Conservation (phyloP, 2,329 filamentous ascomycete species). For the Fusarium temperatum region DNA sequence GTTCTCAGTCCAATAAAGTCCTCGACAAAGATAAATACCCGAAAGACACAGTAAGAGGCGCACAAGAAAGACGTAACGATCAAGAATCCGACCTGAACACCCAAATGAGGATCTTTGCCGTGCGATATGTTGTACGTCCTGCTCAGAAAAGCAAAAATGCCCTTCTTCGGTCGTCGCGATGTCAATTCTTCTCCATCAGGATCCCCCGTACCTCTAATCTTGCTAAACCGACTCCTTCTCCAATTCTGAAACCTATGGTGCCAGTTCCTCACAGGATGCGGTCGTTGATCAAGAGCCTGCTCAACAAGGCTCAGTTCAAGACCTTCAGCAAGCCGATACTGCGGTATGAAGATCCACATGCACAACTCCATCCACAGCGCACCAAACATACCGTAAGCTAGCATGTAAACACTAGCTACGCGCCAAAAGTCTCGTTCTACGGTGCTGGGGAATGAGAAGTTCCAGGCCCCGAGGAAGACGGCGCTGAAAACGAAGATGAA, state of each 20-base stretch:
- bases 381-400: background rate
- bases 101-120: background rate
- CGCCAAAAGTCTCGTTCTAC: constrained; percentile 11
- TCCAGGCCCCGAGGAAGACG: constrained; percentile 10
- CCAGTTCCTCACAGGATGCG: background rate
- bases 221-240: background rate
- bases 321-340: background rate
- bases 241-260: background rate
- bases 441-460: background rate
- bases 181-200: background rate
- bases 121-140: constrained; percentile 5
- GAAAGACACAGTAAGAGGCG: background rate
- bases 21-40: constrained; percentile 1
- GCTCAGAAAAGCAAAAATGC: background rate
- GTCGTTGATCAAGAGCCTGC: background rate
- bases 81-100: background rate
- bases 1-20: constrained; percentile 5
- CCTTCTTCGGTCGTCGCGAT: background rate
- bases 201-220: background rate
- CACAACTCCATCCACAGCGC: constrained; percentile 12
- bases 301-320: background rate
- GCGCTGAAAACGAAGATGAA: constrained; percentile 18
- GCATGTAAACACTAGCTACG: constrained; percentile 11
- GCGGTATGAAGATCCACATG: constrained; percentile 19
- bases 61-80: background rate